Evolutionary conservation across 139 green algal genomes (phyloP), one percentile per base, ranked within the genome.

Genomic region (Picocystis salinarum): DNA sequence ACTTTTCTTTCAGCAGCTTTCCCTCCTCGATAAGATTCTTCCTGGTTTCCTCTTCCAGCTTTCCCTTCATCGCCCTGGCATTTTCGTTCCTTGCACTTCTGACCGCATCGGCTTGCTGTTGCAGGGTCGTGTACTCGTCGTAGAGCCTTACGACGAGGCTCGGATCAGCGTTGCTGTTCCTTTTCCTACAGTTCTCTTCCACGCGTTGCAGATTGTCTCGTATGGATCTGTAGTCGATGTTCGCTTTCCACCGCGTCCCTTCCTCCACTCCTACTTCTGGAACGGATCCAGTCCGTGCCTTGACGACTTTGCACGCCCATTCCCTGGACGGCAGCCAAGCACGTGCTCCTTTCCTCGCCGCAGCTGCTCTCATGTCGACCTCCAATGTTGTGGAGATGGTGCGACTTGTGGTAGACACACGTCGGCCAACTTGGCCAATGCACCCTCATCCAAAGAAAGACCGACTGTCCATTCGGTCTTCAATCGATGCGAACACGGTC

Each of bases 31-130:
- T 75, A 2, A 95, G 62, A 33, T 37, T 53, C 13, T 70, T 34
- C 15, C 83, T 56, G 40, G 54, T 4, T 13, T 84, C 73, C 17
- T 69, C 30, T 15, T 83, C 76, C 46, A 94, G 48, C 62, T 93
- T 94, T 47, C 70, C 77, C 74, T 96, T 96, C 82, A 95, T 94
- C 3, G 62, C 58, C 20, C 61, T 69, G 34, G 62, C 74, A 53
- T 91, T 91, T 6, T 70, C 71, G 50, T 96, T 96, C 4, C 83
- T 62, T 22, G 70, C 62, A 1, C 63, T 59, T 3, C 83, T 62
- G 26, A 93, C 29, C 7, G 34, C 25, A 20, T 93, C 82, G 0
- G 51, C 62, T 44, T 82, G 13, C 31, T 48, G 41, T n/a, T 48
- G 20, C 6, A 73, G 42, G 34, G 39, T 18, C 12, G 67, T 45